These are phyloP conservation scores for Protea cynaroides DNA, from an alignment of 164 flowering plant species.

Conservation along the genomic window DNA sequence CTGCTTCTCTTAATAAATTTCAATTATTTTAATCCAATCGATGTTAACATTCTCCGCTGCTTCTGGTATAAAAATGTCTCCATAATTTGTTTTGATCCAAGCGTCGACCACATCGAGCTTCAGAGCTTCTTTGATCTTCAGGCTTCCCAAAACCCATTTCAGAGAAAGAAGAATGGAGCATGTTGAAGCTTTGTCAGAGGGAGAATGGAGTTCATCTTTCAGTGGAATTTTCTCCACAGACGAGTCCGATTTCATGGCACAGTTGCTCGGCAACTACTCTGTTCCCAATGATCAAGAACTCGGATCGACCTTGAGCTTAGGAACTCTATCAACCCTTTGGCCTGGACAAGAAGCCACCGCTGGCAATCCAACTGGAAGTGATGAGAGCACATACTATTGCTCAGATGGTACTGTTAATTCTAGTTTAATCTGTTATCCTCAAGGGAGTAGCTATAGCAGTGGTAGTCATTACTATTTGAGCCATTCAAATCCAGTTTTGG, in stretches of 20 bases:
- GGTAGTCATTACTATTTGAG: conserved; percentile 20
- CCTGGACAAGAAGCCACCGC: conserved; percentile 13
- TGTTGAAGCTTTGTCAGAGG: conserved; percentile 33
- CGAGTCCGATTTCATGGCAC: conserved; percentile 71
- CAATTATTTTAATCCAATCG: conserved; percentile 27
- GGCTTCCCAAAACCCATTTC: neutral
- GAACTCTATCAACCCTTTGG: conserved; percentile 17
- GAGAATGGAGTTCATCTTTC: conserved; percentile 42
- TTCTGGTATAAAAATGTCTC: conserved; percentile 31
- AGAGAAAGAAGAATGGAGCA: conserved; percentile 41
- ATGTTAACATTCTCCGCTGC: conserved; percentile 16
- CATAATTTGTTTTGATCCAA: neutral
- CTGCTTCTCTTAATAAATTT: conserved; percentile 10
- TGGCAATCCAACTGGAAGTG: conserved; percentile 7
- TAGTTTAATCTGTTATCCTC: conserved; percentile 21
- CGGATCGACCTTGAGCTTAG: conserved; percentile 15
- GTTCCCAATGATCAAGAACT: conserved; percentile 16
- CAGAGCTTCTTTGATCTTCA: neutral
- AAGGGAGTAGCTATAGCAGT: conserved; percentile 21
- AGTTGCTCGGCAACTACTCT: conserved; percentile 35
- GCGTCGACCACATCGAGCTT: neutral
- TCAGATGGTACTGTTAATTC: conserved; percentile 20
- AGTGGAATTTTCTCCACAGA: conserved; percentile 36
- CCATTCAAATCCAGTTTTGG: conserved; percentile 17
- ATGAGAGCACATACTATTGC: conserved; percentile 24